A percentile compares a stretch with the other conserved stretches of the same genome.
Evolutionary conservation across 441 rosid genomes (phyloP).

Genomic region (Arabidopsis hybrid): DNA sequence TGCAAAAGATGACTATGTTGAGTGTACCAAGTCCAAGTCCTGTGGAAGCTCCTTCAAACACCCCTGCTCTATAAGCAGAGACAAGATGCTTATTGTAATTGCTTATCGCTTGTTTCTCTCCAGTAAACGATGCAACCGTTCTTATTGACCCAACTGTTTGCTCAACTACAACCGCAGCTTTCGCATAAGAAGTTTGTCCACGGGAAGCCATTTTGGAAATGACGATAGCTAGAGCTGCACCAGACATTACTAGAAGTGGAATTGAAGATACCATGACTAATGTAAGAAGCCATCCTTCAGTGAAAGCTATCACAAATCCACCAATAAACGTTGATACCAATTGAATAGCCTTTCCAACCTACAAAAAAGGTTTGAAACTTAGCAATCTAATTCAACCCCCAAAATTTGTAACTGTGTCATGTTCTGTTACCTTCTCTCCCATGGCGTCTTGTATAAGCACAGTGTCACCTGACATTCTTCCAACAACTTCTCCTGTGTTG

Average conservation of each 20-base stretch:
- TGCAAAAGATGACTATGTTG: constrained; percentile 53
- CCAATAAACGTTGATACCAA: constrained; percentile 72
- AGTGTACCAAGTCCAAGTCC: constrained; percentile 72
- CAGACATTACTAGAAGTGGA: constrained; percentile 73
- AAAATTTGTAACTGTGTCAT: background rate
- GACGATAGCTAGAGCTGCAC: constrained; percentile 57
- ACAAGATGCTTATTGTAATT: constrained; percentile 62
- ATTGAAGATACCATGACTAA: constrained; percentile 69
- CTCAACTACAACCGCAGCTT: constrained; percentile 73
- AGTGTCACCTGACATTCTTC: constrained; percentile 25
- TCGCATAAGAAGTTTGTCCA: constrained; percentile 77
- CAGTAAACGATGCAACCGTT: constrained; percentile 89
- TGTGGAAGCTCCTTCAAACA: constrained; percentile 63
- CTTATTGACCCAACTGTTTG: constrained; percentile 86
- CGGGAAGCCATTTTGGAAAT: constrained; percentile 62
- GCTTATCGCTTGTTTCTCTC: constrained; percentile 72
- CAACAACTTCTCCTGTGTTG: constrained; percentile 27
- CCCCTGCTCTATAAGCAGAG: constrained; percentile 67
- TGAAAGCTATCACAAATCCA: constrained; percentile 74
- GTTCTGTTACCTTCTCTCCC: constrained; percentile 56
- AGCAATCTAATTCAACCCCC: background rate
- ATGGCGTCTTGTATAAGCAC: constrained; percentile 22
- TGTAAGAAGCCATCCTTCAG: constrained; percentile 84
- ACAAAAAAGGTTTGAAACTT: constrained; percentile 1
- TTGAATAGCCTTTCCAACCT: constrained; percentile 88